Base-by-base conservation (phyloP, 805 yeast genomes). In the Starmerella khaoyaiensis region DNA sequence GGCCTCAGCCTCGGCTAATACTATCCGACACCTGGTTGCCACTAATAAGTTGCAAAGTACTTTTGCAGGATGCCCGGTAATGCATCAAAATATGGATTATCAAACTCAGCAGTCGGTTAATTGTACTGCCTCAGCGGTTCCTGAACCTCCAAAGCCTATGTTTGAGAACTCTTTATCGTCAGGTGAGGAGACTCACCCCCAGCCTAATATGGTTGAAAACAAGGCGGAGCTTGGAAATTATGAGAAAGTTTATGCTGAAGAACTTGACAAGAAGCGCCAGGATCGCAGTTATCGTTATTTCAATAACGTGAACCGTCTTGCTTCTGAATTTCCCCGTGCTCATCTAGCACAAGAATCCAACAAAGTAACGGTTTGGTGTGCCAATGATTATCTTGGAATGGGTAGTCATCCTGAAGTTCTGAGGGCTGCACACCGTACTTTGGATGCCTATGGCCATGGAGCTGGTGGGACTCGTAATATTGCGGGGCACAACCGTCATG, bases 391-490 rank as follows among this genome's bases (percentile, higher is more conserved):
- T 59, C 68, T 90, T 44, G 96, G 97, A 10, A 81, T 90, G 90
- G 87, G 95, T 36, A 75, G 73, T 53, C 80, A 87, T 57, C 69
- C 69, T 45, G 64, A 68, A 45, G 87, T 87, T 30, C 63, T 83
- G 42, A 62, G 71, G 14, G 74, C 74, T 39, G 90, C 87, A 87
- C 77, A 78, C 50, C 57, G 65, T 33, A 76, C 93, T 14, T 68
- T 90, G 59, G 79, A 79, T 51, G 74, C 72, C 63, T 90, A 90
- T 58, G 99, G 99, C 52, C 79, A 94, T 4, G 99, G 99, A 52
- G 94, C 99, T 7, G 99, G 99, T 55, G 99, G 99, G 50, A 90
- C 99, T 33, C 72, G 99, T 56, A 90, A 90, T 63, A 90, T 90
- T 58, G 98, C 99, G 2, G 99, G 99, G 45, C 98, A 90, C 60